Conservation (phyloP, 169 alveolate genomes). For the Theileria parva region DNA sequence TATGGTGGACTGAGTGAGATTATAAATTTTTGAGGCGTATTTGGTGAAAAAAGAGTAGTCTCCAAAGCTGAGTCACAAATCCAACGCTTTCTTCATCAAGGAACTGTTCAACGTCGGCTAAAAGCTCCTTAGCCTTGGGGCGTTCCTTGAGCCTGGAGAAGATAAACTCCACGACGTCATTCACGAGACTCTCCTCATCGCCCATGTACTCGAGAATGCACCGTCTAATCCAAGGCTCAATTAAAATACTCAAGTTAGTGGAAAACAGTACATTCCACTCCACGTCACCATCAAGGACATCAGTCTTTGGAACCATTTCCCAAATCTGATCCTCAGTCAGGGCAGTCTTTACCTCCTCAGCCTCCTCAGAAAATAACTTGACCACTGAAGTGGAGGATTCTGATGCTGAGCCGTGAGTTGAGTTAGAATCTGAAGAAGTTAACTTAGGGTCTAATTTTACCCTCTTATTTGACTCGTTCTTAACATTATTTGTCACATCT, state of each 20-base stretch:
- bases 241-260: conserved; percentile 50
- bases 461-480: neutral
- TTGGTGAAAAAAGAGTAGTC: conserved; percentile 74
- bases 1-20: neutral
- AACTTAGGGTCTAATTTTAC: neutral
- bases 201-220: conserved; percentile 82
- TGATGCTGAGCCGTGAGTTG: neutral
- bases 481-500: neutral
- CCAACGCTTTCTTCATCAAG: conserved; percentile 80
- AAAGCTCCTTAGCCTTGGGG: conserved; percentile 72
- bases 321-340: conserved; percentile 48
- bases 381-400: conserved; percentile 18
- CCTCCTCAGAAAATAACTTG: conserved; percentile 30
- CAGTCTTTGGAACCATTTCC: conserved; percentile 49
- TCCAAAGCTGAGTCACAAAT: conserved; percentile 77
- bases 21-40: neutral
- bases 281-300: conserved; percentile 64
- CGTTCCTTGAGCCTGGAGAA: conserved; percentile 69
- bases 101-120: conserved; percentile 77
- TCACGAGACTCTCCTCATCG: conserved; percentile 75
- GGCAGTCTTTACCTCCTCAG: conserved; percentile 60
- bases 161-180: conserved; percentile 73
- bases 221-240: conserved; percentile 81
- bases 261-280: conserved; percentile 71
- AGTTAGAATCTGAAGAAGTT: neutral